A percentile compares a stretch with the other conserved stretches of the same genome.
Conservation (phyloP, 2,329 filamentous ascomycete genomes). For the Diaporthe longicolla region DNA sequence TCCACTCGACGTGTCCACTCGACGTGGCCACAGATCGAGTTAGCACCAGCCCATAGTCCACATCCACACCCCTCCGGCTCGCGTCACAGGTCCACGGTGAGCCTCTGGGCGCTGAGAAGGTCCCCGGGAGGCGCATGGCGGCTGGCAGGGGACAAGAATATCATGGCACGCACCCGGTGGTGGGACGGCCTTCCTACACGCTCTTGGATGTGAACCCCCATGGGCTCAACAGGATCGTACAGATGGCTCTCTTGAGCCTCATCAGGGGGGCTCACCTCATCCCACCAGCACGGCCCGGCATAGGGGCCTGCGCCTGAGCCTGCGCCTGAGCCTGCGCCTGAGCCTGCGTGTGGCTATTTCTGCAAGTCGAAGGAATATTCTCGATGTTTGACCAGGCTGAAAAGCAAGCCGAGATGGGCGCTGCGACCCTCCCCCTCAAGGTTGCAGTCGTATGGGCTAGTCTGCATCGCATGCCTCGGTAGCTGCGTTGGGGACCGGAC, state of each 20-base stretch:
- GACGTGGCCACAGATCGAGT: slow-evolving; percentile 3
- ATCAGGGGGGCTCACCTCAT: slow-evolving; percentile 38
- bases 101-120: slow-evolving; percentile 16
- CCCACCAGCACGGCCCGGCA: slow-evolving; percentile 7
- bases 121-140: slow-evolving; percentile 7
- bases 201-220: slow-evolving; percentile 8
- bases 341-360: slow-evolving; percentile 33
- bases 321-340: neutral
- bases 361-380: slow-evolving; percentile 34
- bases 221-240: slow-evolving; percentile 21
- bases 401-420: slow-evolving; percentile 29
- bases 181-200: slow-evolving; percentile 13
- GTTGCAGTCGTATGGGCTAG: slow-evolving; percentile 18
- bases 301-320: neutral
- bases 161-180: slow-evolving; percentile 12
- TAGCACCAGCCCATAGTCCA: slow-evolving; percentile 10
- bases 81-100: slow-evolving; percentile 22
- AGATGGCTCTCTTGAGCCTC: slow-evolving; percentile 40
- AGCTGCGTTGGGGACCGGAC: slow-evolving; percentile 26
- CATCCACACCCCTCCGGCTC: slow-evolving; percentile 28
- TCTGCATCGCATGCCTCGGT: slow-evolving; percentile 28
- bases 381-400: slow-evolving; percentile 32
- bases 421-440: slow-evolving; percentile 19
- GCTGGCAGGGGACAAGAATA: slow-evolving; percentile 18
- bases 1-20: neutral